A percentile compares a stretch with the other conserved stretches of the same genome.
These are phyloP conservation scores for Colletotrichum paranaense DNA, from an alignment of 2,329 filamentous ascomycete species.

Conservation along the genomic window DNA sequence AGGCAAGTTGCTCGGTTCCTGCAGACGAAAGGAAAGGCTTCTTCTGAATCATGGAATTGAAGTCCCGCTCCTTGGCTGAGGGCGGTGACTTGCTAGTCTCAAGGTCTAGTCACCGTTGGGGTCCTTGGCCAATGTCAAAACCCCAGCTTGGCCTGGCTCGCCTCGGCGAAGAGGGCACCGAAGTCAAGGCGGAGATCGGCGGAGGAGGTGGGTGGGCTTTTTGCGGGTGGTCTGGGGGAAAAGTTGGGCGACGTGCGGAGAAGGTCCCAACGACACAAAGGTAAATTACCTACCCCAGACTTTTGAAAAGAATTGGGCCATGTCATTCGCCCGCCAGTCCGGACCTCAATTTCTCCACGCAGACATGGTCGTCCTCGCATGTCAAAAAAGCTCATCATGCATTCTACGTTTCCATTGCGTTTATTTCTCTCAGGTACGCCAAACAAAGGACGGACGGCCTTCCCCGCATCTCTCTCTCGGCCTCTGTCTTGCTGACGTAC, in stretches of 20 bases:
- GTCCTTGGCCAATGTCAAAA: not conserved
- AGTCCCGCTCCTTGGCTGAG: not conserved
- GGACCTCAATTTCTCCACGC: slow-evolving; percentile 22
- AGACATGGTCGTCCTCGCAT: slow-evolving; percentile 9
- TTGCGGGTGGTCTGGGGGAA: not conserved
- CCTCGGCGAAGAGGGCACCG: slow-evolving; percentile 20
- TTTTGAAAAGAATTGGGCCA: slow-evolving; percentile 2
- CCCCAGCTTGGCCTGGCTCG: not conserved
- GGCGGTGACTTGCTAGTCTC: not conserved
- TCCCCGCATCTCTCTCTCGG: slow-evolving; percentile 5
- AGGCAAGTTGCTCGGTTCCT: not conserved
- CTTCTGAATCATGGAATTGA: not conserved
- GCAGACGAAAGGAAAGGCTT: not conserved
- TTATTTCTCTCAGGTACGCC: not conserved
- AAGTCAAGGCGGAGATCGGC: slow-evolving; percentile 7
- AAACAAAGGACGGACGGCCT: slow-evolving; percentile 9
- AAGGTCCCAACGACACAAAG: slow-evolving; percentile 1
- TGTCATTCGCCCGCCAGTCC: not conserved
- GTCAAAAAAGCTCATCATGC: not conserved
- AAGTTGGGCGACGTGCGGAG: slow-evolving; percentile 7
- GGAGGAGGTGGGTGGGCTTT: not conserved
- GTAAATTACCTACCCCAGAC: not conserved
- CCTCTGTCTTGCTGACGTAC: not conserved
- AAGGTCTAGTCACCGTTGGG: not conserved
- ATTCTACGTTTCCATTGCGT: not conserved